Conservation (phyloP, 2,329 filamentous ascomycete species). For the Chalaropsis ovoidea region DNA sequence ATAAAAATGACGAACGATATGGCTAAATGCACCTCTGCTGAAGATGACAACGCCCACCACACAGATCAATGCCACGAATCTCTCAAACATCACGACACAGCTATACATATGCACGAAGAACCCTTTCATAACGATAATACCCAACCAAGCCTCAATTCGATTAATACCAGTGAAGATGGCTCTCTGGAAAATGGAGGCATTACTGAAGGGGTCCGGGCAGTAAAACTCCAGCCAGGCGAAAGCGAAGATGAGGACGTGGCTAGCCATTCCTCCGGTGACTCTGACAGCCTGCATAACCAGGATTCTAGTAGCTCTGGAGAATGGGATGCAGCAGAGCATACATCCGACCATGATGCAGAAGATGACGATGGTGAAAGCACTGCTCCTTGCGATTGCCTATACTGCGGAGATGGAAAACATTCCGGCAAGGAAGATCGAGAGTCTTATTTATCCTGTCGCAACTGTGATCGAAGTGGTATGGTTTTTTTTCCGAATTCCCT, state of each 20-base stretch:
- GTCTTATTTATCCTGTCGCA: conserved; percentile 61
- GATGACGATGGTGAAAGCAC: conserved; percentile 50
- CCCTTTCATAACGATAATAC: neutral
- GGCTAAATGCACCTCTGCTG: conserved; percentile 29
- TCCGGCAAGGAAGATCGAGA: conserved; percentile 76
- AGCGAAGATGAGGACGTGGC: conserved; percentile 36
- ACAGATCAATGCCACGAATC: conserved; percentile 35
- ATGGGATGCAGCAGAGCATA: conserved; percentile 49
- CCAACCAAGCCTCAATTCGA: neutral
- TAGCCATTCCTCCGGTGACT: conserved; percentile 27
- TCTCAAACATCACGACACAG: conserved; percentile 29
- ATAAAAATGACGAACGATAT: conserved; percentile 23
- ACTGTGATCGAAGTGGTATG: conserved; percentile 76
- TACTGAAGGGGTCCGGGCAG: conserved; percentile 18
- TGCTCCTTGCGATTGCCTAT: conserved; percentile 47
- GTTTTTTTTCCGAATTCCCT: neutral
- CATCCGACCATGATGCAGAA: conserved; percentile 44
- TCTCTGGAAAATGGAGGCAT: conserved; percentile 27
- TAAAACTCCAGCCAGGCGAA: conserved; percentile 28
- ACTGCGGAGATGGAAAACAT: conserved; percentile 76
- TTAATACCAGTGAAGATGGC: conserved; percentile 28
- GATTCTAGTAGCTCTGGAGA: conserved; percentile 48
- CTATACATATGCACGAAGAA: conserved; percentile 7
- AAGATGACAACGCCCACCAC: conserved; percentile 40
- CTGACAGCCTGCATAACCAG: conserved; percentile 31